Percentiles rank a stretch among this genome's conserved stretches.
Evolutionary conservation across 768 basidiomycete genomes (phyloP).

Genomic region (Floccularia luteovirens): DNA sequence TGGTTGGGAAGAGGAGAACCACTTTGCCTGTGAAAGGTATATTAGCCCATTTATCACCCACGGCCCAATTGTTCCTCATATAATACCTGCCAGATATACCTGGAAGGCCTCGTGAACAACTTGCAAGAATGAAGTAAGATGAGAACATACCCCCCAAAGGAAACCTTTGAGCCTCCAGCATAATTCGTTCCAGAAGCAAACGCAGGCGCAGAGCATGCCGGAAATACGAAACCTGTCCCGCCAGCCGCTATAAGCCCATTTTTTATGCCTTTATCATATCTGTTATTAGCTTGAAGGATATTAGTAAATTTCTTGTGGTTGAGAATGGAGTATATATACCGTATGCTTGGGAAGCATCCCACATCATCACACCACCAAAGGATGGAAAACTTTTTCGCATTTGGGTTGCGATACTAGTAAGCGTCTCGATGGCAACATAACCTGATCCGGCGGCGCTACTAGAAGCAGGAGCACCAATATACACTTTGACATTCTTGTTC

Average conservation of each 20-base stretch:
- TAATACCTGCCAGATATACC: constrained; percentile 65
- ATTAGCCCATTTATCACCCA: not conserved
- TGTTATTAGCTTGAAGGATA: constrained; percentile 36
- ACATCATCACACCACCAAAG: constrained; percentile 58
- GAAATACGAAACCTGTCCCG: constrained; percentile 63
- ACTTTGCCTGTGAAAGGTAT: constrained; percentile 45
- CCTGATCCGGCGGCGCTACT: constrained; percentile 49
- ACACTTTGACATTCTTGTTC: constrained; percentile 56
- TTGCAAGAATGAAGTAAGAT: not conserved
- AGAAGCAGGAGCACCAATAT: constrained; percentile 59
- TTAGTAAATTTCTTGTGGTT: constrained; percentile 3
- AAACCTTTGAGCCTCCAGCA: constrained; percentile 40
- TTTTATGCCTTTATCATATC: constrained; percentile 57
- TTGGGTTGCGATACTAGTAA: constrained; percentile 36
- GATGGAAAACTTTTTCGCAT: constrained; percentile 55
- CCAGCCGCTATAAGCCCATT: constrained; percentile 50
- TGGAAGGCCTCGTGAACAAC: constrained; percentile 11
- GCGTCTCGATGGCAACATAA: constrained; percentile 41
- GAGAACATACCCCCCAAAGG: constrained; percentile 43
- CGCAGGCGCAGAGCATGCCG: constrained; percentile 49
- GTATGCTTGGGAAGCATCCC: constrained; percentile 41
- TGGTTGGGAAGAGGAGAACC: constrained; percentile 43
- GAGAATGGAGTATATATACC: constrained; percentile 30
- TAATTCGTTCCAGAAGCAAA: constrained; percentile 44
- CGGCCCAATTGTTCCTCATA: too few relatives aligned